Conservation (phyloP, 2,329 filamentous ascomycete species). For the Aspergillus puulaauensis region DNA sequence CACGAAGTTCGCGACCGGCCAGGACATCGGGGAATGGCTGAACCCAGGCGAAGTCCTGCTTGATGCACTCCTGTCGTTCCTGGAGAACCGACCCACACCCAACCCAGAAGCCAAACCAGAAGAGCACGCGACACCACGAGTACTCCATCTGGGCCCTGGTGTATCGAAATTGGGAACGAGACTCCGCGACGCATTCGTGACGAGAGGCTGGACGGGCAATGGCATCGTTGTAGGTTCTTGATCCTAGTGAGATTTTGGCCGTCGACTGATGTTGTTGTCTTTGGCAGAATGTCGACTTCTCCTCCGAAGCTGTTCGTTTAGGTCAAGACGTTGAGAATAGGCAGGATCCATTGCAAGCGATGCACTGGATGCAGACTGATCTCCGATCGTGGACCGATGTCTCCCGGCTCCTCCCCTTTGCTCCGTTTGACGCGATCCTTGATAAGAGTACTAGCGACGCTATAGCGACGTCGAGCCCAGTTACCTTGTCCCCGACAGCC, state of each 20-base stretch:
- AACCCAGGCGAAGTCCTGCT: slow-evolving; percentile 34
- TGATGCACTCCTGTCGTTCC: slow-evolving; percentile 25
- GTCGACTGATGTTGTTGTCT: neutral
- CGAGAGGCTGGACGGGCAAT: slow-evolving; percentile 27
- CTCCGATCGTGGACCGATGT: slow-evolving; percentile 33
- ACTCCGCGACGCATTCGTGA: slow-evolving; percentile 28
- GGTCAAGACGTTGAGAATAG: slow-evolving; percentile 26
- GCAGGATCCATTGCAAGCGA: slow-evolving; percentile 21
- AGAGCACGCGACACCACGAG: slow-evolving; percentile 18
- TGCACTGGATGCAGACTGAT: slow-evolving; percentile 33
- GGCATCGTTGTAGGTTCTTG: slow-evolving; percentile 31
- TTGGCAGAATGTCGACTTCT: slow-evolving; percentile 37
- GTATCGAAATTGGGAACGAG: slow-evolving; percentile 32
- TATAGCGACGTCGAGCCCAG: slow-evolving; percentile 30
- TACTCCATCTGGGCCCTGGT: slow-evolving; percentile 36
- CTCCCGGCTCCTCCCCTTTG: slow-evolving; percentile 21
- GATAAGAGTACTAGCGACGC: slow-evolving; percentile 41
- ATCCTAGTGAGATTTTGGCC: neutral
- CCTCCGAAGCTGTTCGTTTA: slow-evolving; percentile 36
- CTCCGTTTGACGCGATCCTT: slow-evolving; percentile 34
- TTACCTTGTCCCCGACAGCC: slow-evolving; percentile 13
- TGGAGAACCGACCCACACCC: slow-evolving; percentile 18
- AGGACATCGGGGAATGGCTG: slow-evolving; percentile 39
- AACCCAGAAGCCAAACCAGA: neutral
- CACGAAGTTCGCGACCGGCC: slow-evolving; percentile 33